Evolutionary conservation across 2,329 filamentous ascomycete species (phyloP), one percentile per base, ranked within the genome.

Genomic region (Ophiostoma sp.): DNA sequence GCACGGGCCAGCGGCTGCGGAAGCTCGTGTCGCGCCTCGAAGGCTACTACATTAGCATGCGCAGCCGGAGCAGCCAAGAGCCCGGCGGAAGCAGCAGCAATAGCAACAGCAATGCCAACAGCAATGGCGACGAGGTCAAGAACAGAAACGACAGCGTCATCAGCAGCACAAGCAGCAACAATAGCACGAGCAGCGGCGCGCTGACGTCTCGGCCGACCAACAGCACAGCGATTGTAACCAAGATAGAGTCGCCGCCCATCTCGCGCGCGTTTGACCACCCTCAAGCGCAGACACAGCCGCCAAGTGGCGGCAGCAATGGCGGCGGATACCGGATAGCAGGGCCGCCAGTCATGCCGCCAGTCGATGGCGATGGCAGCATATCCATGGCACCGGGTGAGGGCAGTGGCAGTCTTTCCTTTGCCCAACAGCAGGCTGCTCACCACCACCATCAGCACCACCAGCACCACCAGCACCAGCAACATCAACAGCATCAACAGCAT

Each of bases 1-100:
- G 67, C 33, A 71, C 72, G 54, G 71, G 72, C 67, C 60, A 57
- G 62, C 72, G 72, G 1, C 48, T 73, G 57, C 72, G 72, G 27
- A 67, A 35, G 31, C 70, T 73, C 23, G 72, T 68, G 6, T 65
- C 64, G 36, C 72, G 72, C 3, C 71, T 73, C 5, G 72, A 73
- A 60, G 72, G 23, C 11, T 73, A 70, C 64, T 72, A 71, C n/a
- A 15, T 64, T 33, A 67, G 69, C 62, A 52, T 64, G 68, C 66
- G 67, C 54, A 62, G 67, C 41, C 66, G 68, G 35, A 44, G 7
- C 62, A 57, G 13, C 33, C 33, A 39, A 15, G 62, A 65, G 15
- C 7, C 4, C 62, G 23, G n/a, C 23, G 23, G 36, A 4, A 27
- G 11, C n/a, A n/a, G 13, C 48, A 27, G 27, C 41, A 54, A 13